Percentiles rank a stretch among this genome's conserved stretches.
phyloP scores from a whole-genome alignment of 441 rosid species.

The Erodium texanum region DNA sequence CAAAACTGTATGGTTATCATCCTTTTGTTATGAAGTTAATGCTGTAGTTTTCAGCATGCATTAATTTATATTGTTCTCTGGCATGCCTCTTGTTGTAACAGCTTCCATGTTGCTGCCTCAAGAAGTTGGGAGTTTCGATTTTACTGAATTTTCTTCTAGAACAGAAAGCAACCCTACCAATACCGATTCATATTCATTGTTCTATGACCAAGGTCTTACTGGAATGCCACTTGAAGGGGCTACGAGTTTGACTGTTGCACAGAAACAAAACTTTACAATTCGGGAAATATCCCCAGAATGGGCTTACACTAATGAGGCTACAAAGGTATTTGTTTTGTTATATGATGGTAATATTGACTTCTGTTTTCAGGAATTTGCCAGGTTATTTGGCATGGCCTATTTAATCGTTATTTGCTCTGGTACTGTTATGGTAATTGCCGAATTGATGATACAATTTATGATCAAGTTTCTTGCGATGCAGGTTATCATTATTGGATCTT shows the following conservation, averaged over 20 bases:
- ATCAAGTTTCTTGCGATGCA: slow-evolving; percentile 25
- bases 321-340: slow-evolving; percentile 44
- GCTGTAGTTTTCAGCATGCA: slow-evolving; percentile 17
- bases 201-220: slow-evolving; percentile 27
- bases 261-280: slow-evolving; percentile 58
- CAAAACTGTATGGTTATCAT: slow-evolving; percentile 35
- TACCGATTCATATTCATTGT: slow-evolving; percentile 25
- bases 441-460: neutral
- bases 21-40: slow-evolving; percentile 13
- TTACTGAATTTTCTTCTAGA: slow-evolving; percentile 37
- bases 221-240: slow-evolving; percentile 29
- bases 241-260: slow-evolving; percentile 38
- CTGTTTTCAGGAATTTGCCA: no score
- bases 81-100: slow-evolving; percentile 29
- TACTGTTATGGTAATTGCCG: no score
- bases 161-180: slow-evolving; percentile 27
- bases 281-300: slow-evolving; percentile 76
- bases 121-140: slow-evolving; percentile 33
- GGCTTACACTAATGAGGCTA: slow-evolving; percentile 63
- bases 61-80: slow-evolving; percentile 13
- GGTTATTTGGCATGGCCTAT: no score
- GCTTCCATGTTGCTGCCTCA: slow-evolving; percentile 37
- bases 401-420: no score
- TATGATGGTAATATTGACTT: neutral
- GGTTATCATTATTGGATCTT: slow-evolving; percentile 83